Evolutionary conservation across 352 stramenopile genomes (phyloP).

Genomic region (Pythium myriotylum): DNA sequence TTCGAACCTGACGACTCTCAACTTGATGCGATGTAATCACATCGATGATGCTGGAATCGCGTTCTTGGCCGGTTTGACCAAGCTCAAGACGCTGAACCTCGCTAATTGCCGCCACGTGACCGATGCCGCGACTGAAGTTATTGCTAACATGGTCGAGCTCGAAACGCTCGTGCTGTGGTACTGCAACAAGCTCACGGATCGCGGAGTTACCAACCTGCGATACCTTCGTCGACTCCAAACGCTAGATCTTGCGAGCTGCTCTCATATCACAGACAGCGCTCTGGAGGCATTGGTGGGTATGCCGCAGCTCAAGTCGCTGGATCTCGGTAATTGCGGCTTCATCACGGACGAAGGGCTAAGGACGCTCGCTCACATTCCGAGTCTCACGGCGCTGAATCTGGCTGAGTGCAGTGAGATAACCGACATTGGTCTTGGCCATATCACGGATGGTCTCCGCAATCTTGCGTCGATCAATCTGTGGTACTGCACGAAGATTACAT

Average conservation of each 20-base stretch:
- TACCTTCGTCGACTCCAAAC: constrained; percentile 56
- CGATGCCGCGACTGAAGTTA: constrained; percentile 40
- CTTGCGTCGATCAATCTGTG: constrained; percentile 74
- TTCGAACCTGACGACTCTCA: constrained; percentile 64
- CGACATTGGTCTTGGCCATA: constrained; percentile 50
- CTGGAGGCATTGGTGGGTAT: constrained; percentile 56
- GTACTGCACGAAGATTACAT: constrained; percentile 82
- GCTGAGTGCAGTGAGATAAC: constrained; percentile 75
- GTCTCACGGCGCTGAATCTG: constrained; percentile 70
- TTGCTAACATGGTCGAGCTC: constrained; percentile 52
- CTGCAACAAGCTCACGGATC: constrained; percentile 85
- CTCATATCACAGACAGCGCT: constrained; percentile 57
- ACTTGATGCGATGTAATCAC: constrained; percentile 82
- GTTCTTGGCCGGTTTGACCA: constrained; percentile 43
- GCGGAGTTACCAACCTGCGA: constrained; percentile 42
- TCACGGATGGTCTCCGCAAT: constrained; percentile 43
- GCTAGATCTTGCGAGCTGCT: constrained; percentile 77
- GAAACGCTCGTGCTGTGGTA: constrained; percentile 80
- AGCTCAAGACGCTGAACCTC: constrained; percentile 75
- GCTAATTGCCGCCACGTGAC: constrained; percentile 83
- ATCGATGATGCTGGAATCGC: constrained; percentile 60
- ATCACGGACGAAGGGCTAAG: constrained; percentile 67
- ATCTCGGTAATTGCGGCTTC: constrained; percentile 83
- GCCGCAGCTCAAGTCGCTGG: constrained; percentile 58
- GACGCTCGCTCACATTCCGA: constrained; percentile 44